Base-by-base conservation (phyloP, 768 basidiomycete genomes). In the Ramaria sp. region DNA sequence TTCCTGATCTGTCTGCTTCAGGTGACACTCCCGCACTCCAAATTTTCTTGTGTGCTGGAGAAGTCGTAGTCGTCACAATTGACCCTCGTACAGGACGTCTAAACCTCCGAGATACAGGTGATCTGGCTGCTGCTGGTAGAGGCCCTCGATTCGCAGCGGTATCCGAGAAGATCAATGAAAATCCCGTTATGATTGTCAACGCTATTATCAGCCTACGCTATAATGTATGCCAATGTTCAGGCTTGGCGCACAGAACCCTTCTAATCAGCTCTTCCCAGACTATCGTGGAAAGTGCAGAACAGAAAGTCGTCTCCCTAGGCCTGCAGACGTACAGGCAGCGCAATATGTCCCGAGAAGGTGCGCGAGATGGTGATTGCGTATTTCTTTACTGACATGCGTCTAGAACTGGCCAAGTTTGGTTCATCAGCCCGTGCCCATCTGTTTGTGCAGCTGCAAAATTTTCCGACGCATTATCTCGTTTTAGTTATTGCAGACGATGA, bases 231-330 rank as follows among this genome's bases (percentile, higher is more conserved):
- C 15, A 34, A 49, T 34, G 6, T 17, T 9, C n/a, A 43, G n/a
- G 9, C n/a, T 17, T 17, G 11, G 20, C 42, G 13, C 1, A 13
- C 10, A 37, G 34, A 37, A 13, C 9, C 41, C 24, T 4, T 22
- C 50, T 50, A 19, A 20, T 34, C 39, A 17, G 43, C 3, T 54
- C 46, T 33, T 39, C 19, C 19, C 61, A 94, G 92, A 90, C 90
- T 5, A 90, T 93, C 59, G 75, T 80, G 43, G 88, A 91, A 55
- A 76, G 86, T 15, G 80, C 85, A 10, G 90, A 93, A 67, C 86
- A 88, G 67, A 92, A 91, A 64, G 88, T 86, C n/a, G 80, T 74
- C 60, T 86, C 90, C 63, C 78, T 94, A 10, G 92, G 92, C n/a
- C 69, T 92, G 42, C 82, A 83, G 65, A 82, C 79, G 57, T 86